phyloP scores from a whole-genome alignment of 2,329 filamentous ascomycete species.

The Phialocephala sp. region DNA sequence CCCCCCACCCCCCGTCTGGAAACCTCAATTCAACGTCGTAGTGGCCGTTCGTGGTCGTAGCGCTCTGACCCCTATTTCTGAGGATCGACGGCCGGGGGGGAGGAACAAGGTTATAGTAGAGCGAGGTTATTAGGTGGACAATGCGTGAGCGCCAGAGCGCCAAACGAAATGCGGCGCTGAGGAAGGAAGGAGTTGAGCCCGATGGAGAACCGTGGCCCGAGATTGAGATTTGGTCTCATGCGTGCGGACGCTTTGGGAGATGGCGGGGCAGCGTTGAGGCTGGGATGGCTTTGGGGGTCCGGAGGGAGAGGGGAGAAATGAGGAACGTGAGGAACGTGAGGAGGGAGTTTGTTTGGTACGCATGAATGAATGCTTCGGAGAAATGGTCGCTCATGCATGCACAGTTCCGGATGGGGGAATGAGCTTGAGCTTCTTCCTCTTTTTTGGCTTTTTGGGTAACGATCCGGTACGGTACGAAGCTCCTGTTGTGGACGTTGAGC shows the following conservation, averaged over 20 bases:
- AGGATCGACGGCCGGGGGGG: background rate
- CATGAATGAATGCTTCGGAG: background rate
- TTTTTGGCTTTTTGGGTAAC: too few species aligned
- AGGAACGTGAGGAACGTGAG: too few species aligned
- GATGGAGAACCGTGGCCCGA: slow-evolving; percentile 9
- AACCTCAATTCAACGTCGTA: background rate
- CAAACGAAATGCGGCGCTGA: too few species aligned
- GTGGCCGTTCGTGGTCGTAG: background rate
- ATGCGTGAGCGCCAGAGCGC: too few species aligned
- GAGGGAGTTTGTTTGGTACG: slow-evolving; percentile 3
- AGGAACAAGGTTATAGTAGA: background rate
- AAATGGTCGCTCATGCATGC: background rate
- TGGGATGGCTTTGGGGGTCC: background rate
- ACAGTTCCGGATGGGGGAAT: background rate
- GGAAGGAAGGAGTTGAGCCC: too few species aligned
- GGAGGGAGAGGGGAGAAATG: background rate
- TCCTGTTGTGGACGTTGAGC: background rate
- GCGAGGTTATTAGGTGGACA: background rate
- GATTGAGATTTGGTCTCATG: background rate
- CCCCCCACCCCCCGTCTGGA: background rate
- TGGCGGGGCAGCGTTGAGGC: background rate
- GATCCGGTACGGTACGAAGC: too few species aligned
- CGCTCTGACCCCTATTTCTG: slow-evolving; percentile 1
- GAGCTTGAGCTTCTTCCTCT: background rate
- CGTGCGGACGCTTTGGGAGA: background rate